Percentiles rank a stretch among this genome's conserved stretches.
Conservation (phyloP, 768 basidiomycete genomes). For the Mycena alexandri region DNA sequence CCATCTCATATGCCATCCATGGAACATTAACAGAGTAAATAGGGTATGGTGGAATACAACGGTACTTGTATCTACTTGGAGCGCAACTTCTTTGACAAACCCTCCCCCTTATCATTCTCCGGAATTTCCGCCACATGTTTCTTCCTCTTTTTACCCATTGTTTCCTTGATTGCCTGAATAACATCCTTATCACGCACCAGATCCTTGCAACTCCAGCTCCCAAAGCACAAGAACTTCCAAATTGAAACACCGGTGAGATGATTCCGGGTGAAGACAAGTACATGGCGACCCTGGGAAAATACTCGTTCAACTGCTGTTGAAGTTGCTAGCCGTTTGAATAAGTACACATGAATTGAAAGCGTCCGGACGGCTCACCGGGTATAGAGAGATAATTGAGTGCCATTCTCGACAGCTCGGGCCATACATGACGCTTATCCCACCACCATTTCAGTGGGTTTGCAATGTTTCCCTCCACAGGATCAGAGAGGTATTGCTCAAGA, state of each 20-base stretch:
- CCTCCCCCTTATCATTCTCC: neutral
- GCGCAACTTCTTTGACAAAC: neutral
- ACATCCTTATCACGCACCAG: slow-evolving; percentile 46
- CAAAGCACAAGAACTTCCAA: slow-evolving; percentile 48
- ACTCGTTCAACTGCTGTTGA: slow-evolving; percentile 30
- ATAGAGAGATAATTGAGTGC: slow-evolving; percentile 34
- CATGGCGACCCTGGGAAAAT: slow-evolving; percentile 34
- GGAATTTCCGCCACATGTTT: neutral
- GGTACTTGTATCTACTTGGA: neutral
- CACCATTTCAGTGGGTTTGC: slow-evolving; percentile 32
- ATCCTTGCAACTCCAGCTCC: slow-evolving; percentile 46
- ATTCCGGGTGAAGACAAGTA: slow-evolving; percentile 36
- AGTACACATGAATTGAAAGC: neutral
- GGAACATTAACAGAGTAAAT: too few species aligned
- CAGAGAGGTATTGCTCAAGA: slow-evolving; percentile 17
- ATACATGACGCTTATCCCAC: slow-evolving; percentile 22
- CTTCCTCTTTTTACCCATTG: neutral
- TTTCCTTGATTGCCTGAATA: slow-evolving; percentile 11
- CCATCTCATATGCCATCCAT: too few species aligned
- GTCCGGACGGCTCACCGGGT: slow-evolving; percentile 13
- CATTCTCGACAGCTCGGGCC: slow-evolving; percentile 29
- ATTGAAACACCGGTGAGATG: slow-evolving; percentile 42
- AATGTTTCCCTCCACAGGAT: slow-evolving; percentile 19
- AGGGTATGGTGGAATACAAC: neutral
- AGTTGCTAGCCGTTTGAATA: slow-evolving; percentile 16